These are phyloP conservation scores for Chiua virens DNA, from an alignment of 768 basidiomycete species.

Conservation along the genomic window DNA sequence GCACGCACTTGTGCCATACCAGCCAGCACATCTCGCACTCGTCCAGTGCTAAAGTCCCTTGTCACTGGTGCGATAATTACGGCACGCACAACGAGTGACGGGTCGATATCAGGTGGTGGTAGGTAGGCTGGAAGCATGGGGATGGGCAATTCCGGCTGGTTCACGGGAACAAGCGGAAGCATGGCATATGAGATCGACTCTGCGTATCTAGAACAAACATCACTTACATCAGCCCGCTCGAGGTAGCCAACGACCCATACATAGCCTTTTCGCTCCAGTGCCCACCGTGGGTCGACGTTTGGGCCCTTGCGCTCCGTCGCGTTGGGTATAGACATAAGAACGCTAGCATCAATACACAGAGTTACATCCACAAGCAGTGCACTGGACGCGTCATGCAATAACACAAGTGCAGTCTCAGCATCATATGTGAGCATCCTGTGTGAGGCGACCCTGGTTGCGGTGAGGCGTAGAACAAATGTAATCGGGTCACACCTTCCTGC, in stretches of 20 bases:
- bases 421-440: slow-evolving; percentile 61
- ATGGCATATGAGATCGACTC: slow-evolving; percentile 14
- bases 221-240: slow-evolving; percentile 47
- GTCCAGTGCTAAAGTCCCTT: slow-evolving; percentile 42
- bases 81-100: slow-evolving; percentile 51
- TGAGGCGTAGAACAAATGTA: slow-evolving; percentile 14
- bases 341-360: slow-evolving; percentile 44
- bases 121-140: slow-evolving; percentile 44
- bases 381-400: slow-evolving; percentile 50
- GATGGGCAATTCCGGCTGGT: slow-evolving; percentile 41
- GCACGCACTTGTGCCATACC: slow-evolving; percentile 17
- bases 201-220: slow-evolving; percentile 2
- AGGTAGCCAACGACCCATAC: slow-evolving; percentile 60
- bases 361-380: slow-evolving; percentile 58
- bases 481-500: slow-evolving; percentile 52
- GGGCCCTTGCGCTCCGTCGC: slow-evolving; percentile 8
- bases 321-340: slow-evolving; percentile 12
- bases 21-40: slow-evolving; percentile 24
- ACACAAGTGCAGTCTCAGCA: slow-evolving; percentile 41
- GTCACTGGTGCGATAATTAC: slow-evolving; percentile 46
- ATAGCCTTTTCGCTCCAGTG: slow-evolving; percentile 48
- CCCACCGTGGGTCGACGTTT: slow-evolving; percentile 40
- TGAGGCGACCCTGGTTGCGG: slow-evolving; percentile 8
- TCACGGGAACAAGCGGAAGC: slow-evolving; percentile 9
- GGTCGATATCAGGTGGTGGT: slow-evolving; percentile 41